Evolutionary conservation across 352 stramenopile genomes (phyloP), one percentile per base, ranked within the genome.

Genomic region (Globisporangium echinulatum): DNA sequence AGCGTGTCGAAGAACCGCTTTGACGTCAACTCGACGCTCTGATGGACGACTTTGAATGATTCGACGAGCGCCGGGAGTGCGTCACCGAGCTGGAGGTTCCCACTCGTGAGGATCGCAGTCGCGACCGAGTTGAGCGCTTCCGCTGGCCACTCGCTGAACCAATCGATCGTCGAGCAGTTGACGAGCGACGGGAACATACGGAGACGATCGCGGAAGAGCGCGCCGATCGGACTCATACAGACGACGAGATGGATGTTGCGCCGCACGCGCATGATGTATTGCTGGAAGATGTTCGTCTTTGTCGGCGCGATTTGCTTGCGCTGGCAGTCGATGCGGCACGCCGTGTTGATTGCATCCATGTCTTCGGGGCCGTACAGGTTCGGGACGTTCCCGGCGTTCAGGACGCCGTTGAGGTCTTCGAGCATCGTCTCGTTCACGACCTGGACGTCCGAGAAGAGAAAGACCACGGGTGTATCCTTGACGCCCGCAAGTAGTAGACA

Each of bases 391-490:
- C 93, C 93, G n/a, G 88, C 87, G 67, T 98, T 98, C n/a, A 98
- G 72, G 17, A 98, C 80, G 33, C 88, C 89, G 61, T 98, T 98
- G 39, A 98, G 76, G 68, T 98, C 94, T 74, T 98, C 94, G 1
- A 98, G 74, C 90, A 98, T 98, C 1, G 88, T 94, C 64, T 98
- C 94, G 51, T 97, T 92, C 9, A 98, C 89, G 33, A 98, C 95
- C 68, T 98, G 92, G 1, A 96, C 91, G 55, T 98, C 94, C 0
- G 87, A 97, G 61, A 98, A 98, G 6, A 98, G 72, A 54, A 98
- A 98, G 1, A 97, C 87, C 14, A 97, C 83, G 0, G 78, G 87
- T 10, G 82, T 95, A 54, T 98, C 85, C 37, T 98, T 91, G 0
- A 98, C 74, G 36, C 94, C 94, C 19, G 92, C 94, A 38, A 91